phyloP scores from a whole-genome alignment of 139 green algal genomes.

The Asterochloris erici region DNA sequence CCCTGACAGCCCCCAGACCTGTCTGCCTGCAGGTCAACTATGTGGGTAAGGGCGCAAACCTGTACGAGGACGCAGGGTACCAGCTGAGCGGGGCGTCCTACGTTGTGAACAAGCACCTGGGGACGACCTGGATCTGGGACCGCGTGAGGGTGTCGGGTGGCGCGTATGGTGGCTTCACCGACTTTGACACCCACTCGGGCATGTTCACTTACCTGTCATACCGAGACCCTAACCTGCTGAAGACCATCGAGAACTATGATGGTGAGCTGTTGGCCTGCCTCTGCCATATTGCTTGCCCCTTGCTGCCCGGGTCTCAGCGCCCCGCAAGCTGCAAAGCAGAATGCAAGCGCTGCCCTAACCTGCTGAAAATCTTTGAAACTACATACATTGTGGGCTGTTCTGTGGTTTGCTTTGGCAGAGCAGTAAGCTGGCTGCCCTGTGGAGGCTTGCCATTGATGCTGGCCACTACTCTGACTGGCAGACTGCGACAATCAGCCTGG shows the following conservation, averaged over 20 bases:
- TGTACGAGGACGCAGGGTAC: slow-evolving; percentile 94
- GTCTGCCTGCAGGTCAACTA: slow-evolving; percentile 92
- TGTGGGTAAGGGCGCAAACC: slow-evolving; percentile 95
- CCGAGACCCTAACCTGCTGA: slow-evolving; percentile 95
- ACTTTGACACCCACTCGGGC: slow-evolving; percentile 91
- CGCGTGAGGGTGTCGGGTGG: slow-evolving; percentile 77
- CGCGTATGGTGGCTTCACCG: slow-evolving; percentile 96
- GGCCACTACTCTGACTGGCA: too few species aligned
- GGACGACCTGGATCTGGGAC: slow-evolving; percentile 98
- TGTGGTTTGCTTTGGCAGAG: too few species aligned
- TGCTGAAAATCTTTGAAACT: too few species aligned
- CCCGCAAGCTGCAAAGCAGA: too few species aligned
- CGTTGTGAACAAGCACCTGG: slow-evolving; percentile 96
- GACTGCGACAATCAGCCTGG: too few species aligned
- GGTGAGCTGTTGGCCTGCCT: slow-evolving; percentile 9
- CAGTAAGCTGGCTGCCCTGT: too few species aligned
- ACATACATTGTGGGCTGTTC: too few species aligned
- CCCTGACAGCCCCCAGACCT: not conserved
- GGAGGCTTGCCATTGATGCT: too few species aligned
- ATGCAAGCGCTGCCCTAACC: too few species aligned
- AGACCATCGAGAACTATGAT: slow-evolving; percentile 81
- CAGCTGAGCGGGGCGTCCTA: slow-evolving; percentile 82
- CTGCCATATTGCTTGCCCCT: not conserved
- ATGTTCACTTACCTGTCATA: slow-evolving; percentile 94
- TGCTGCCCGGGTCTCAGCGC: too few species aligned